These are phyloP conservation scores for Talaromyces sp. DNA, from an alignment of 2,329 filamentous ascomycete species.

Conservation along the genomic window DNA sequence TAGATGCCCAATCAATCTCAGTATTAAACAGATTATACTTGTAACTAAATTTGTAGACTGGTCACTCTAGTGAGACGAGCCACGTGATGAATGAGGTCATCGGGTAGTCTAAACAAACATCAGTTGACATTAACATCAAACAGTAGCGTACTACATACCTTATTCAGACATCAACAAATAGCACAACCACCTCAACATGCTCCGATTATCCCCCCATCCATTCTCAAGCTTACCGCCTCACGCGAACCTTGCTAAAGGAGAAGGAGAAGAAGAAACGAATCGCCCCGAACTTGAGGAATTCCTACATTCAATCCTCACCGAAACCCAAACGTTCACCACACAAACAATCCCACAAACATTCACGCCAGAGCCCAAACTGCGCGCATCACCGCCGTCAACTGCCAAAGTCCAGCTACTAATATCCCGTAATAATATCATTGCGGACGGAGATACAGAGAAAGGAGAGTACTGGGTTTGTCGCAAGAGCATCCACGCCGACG, in stretches of 20 bases:
- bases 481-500: slow-evolving; percentile 31
- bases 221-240: slow-evolving; percentile 26
- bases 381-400: slow-evolving; percentile 22
- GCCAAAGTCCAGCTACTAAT: slow-evolving; percentile 25
- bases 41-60: neutral
- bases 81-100: neutral
- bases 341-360: slow-evolving; percentile 24
- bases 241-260: slow-evolving; percentile 2
- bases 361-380: slow-evolving; percentile 21
- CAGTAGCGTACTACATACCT: no score
- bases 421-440: neutral
- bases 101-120: neutral
- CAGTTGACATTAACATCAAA: neutral
- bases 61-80: neutral
- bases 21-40: neutral
- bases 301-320: slow-evolving; percentile 19
- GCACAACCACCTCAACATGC: neutral
- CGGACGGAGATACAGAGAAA: neutral
- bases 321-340: slow-evolving; percentile 24
- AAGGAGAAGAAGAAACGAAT: neutral
- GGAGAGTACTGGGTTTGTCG: slow-evolving; percentile 38
- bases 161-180: neutral
- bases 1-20: neutral
- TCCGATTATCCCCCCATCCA: slow-evolving; percentile 22
- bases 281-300: slow-evolving; percentile 17